phyloP scores from a whole-genome alignment of 805 yeast species.

The Debaryomyces maramus region DNA sequence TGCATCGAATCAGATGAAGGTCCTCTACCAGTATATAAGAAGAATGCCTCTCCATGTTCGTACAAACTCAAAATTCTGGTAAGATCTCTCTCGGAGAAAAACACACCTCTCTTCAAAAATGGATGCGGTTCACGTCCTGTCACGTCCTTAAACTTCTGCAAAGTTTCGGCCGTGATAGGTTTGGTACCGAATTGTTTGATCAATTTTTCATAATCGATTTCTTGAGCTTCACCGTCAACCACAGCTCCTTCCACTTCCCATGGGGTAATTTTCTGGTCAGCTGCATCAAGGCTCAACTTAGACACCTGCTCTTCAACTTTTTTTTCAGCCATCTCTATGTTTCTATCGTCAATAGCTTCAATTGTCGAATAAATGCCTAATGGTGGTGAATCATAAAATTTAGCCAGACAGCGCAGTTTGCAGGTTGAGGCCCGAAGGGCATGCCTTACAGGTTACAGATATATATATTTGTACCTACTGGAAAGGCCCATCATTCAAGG shows the following conservation, averaged over 20 bases:
- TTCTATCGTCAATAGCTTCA: too few relatives aligned
- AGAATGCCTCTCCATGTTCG: constrained; percentile 94
- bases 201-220: constrained; percentile 87
- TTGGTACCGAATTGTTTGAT: constrained; percentile 86
- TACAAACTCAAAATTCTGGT: constrained; percentile 76
- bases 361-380: too few relatives aligned
- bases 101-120: constrained; percentile 84
- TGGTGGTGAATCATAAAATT: too few relatives aligned
- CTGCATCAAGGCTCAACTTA: constrained; percentile 11
- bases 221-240: constrained; percentile 89
- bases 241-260: constrained; percentile 99
- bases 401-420: too few relatives aligned
- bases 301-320: constrained; percentile 17
- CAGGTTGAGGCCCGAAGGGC: too few relatives aligned
- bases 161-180: constrained; percentile 64
- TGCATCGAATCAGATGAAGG: constrained; percentile 95
- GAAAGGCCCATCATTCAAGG: too few relatives aligned
- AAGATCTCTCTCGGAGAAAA: constrained; percentile 89
- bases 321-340: constrained; percentile 2
- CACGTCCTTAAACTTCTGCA: constrained; percentile 70
- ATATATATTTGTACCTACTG: too few relatives aligned
- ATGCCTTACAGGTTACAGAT: too few relatives aligned
- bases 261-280: constrained; percentile 65
- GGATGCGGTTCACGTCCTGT: constrained; percentile 94
- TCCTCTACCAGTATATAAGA: constrained; percentile 95